A percentile compares a stretch with the other conserved stretches of the same genome.
Evolutionary conservation across 192 early-diverging fungal species (phyloP).

Genomic region (Lunasporangiospora selenospora): DNA sequence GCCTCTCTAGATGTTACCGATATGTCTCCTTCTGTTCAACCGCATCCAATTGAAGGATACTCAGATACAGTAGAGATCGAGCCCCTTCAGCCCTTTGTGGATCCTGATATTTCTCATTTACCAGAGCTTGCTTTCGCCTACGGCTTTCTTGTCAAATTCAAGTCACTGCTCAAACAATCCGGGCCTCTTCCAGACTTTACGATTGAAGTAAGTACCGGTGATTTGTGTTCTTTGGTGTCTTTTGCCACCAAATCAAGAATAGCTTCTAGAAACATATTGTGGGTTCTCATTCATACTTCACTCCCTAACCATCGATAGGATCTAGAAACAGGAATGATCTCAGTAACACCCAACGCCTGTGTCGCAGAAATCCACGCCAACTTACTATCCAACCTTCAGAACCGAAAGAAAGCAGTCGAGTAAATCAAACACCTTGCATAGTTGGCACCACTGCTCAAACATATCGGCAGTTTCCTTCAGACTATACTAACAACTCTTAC

Average conservation of each 20-base stretch:
- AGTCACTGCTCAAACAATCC: slow-evolving; percentile 16
- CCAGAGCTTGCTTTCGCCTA: slow-evolving; percentile 10
- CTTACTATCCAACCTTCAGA: slow-evolving; percentile 39
- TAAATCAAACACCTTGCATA: slow-evolving; percentile 3
- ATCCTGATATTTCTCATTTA: neutral
- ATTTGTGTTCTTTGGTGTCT: neutral
- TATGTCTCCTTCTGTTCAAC: no score
- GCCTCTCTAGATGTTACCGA: no score
- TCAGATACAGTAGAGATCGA: no score
- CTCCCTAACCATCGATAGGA: no score
- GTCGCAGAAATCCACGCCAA: slow-evolving; percentile 40
- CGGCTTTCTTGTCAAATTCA: slow-evolving; percentile 37
- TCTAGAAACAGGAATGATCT: slow-evolving; percentile 23
- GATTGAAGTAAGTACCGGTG: slow-evolving; percentile 15
- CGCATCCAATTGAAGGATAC: no score
- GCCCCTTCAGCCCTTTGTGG: neutral
- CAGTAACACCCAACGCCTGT: slow-evolving; percentile 16
- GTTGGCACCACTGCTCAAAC: no score
- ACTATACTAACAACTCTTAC: neutral
- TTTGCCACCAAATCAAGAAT: no score
- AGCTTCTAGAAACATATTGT: no score
- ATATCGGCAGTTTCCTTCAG: neutral
- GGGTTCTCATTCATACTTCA: no score
- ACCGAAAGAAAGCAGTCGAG: slow-evolving; percentile 46
- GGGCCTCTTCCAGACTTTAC: slow-evolving; percentile 32